Conservation (phyloP, 176 grass and related monocot genomes). For the Sorghum bicolor region DNA sequence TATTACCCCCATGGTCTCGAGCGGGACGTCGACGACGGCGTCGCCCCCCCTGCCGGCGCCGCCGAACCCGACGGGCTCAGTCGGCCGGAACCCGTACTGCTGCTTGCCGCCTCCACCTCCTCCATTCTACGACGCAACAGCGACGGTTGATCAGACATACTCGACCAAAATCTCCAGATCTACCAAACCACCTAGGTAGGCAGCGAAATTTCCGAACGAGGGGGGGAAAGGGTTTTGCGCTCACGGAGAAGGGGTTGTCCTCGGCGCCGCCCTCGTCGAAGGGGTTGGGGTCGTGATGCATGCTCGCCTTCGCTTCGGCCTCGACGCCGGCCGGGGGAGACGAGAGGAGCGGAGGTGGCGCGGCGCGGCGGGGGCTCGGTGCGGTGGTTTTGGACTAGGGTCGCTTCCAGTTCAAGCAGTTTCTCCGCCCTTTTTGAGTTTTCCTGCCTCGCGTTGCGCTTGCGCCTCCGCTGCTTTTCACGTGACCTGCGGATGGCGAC, state of each 20-base stretch:
- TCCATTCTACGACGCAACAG: slow-evolving; percentile 49
- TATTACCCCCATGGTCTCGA: slow-evolving; percentile 65
- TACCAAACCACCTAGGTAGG: background rate
- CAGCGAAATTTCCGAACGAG: background rate
- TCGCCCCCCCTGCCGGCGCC: slow-evolving; percentile 51
- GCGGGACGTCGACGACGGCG: slow-evolving; percentile 69
- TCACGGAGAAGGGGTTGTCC: slow-evolving; percentile 34
- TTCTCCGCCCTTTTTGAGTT: background rate
- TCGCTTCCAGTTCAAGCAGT: slow-evolving; percentile 40
- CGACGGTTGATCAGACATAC: background rate
- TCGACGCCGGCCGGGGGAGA: background rate
- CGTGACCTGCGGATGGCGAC: slow-evolving; percentile 25
- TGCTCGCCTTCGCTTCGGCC: slow-evolving; percentile 26
- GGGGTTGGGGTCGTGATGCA: slow-evolving; percentile 85
- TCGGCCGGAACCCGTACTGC: slow-evolving; percentile 60
- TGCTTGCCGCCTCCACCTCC: slow-evolving; percentile 35
- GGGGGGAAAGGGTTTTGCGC: background rate
- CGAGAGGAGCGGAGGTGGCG: background rate
- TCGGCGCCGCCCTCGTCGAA: slow-evolving; percentile 59
- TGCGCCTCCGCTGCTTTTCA: slow-evolving; percentile 2
- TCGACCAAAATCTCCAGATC: slow-evolving; percentile 3
- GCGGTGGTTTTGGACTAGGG: background rate
- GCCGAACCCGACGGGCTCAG: slow-evolving; percentile 50
- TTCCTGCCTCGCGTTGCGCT: background rate
- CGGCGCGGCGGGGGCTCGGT: background rate